These are phyloP conservation scores for Harrya chromipes DNA, from an alignment of 768 basidiomycete species.

Conservation along the genomic window DNA sequence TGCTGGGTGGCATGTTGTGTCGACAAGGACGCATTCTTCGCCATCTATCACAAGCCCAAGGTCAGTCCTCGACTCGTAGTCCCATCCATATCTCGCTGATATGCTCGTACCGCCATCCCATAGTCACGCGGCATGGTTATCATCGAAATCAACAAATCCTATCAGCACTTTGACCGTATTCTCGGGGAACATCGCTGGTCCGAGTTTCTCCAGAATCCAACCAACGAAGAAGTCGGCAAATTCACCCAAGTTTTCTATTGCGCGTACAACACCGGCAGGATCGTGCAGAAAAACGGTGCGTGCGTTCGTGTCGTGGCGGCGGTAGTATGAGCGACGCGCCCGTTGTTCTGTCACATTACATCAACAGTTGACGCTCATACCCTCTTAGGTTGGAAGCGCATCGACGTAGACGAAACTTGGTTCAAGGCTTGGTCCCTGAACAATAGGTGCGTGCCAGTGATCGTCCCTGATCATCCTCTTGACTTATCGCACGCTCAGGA, in stretches of 20 bases:
- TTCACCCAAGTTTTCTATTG: conserved; percentile 41
- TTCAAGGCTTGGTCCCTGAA: conserved; percentile 31
- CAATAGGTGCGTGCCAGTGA: conserved; percentile 21
- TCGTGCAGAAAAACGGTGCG: conserved; percentile 46
- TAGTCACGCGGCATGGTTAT: conserved; percentile 46
- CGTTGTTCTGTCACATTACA: not conserved
- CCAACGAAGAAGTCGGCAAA: conserved; percentile 25
- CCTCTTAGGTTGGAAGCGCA: conserved; percentile 44
- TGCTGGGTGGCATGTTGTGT: conserved; percentile 44
- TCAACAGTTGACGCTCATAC: not conserved
- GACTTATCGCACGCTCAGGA: conserved; percentile 12
- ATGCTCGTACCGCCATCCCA: not conserved
- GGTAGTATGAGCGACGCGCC: too few species aligned
- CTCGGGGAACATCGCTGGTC: conserved; percentile 45
- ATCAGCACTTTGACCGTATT: conserved; percentile 31
- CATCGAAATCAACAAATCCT: conserved; percentile 38
- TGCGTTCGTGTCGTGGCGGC: not conserved
- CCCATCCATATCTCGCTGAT: not conserved
- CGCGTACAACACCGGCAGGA: conserved; percentile 33
- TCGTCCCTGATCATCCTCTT: not conserved
- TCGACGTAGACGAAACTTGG: conserved; percentile 43
- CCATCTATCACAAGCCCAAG: conserved; percentile 44
- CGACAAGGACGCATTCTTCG: conserved; percentile 32
- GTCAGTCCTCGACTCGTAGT: conserved; percentile 29
- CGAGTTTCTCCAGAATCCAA: conserved; percentile 35